Evolutionary conservation across 495 filamentous ascomycete genomes (phyloP).

Genomic region (Tuber borchii): DNA sequence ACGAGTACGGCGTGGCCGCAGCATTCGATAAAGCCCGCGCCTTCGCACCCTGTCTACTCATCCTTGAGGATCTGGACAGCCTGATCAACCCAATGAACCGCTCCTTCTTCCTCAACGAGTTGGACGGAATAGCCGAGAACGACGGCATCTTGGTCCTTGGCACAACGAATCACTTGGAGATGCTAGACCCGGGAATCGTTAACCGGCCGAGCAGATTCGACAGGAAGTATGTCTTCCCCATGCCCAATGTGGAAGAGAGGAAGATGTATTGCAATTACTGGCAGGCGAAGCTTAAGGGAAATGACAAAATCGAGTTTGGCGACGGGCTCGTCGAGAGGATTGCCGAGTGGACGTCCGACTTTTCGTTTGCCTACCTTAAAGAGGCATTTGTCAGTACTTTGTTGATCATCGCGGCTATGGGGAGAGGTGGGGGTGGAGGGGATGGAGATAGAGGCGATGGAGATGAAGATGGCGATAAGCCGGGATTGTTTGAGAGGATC

Average conservation of each 20-base stretch:
- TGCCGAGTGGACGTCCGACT: slow-evolving; percentile 54
- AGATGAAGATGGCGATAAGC: background rate
- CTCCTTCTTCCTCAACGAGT: slow-evolving; percentile 64
- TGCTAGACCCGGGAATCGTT: slow-evolving; percentile 57
- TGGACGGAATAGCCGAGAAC: slow-evolving; percentile 62
- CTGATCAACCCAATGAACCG: slow-evolving; percentile 51
- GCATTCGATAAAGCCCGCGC: slow-evolving; percentile 52
- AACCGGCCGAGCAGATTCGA: slow-evolving; percentile 61
- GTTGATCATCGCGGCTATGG: slow-evolving; percentile 46
- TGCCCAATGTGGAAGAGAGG: slow-evolving; percentile 52
- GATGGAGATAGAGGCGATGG: background rate
- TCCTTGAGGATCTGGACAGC: slow-evolving; percentile 65
- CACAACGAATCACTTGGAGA: slow-evolving; percentile 57
- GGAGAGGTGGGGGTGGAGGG: slow-evolving; percentile 22
- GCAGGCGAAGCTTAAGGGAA: slow-evolving; percentile 52
- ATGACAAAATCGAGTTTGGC: slow-evolving; percentile 54
- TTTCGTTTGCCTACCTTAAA: slow-evolving; percentile 62
- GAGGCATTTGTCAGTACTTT: slow-evolving; percentile 59
- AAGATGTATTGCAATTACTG: slow-evolving; percentile 55
- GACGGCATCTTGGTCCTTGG: slow-evolving; percentile 62
- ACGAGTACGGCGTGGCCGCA: slow-evolving; percentile 46
- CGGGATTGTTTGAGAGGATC: slow-evolving; percentile 42
- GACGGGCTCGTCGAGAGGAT: slow-evolving; percentile 50
- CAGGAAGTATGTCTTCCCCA: slow-evolving; percentile 57
- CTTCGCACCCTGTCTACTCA: slow-evolving; percentile 49